A percentile compares a stretch with the other conserved stretches of the same genome.
These are phyloP conservation scores for Xanthoconium separans DNA, from an alignment of 1,284 basidiomycete species.

Conservation along the genomic window DNA sequence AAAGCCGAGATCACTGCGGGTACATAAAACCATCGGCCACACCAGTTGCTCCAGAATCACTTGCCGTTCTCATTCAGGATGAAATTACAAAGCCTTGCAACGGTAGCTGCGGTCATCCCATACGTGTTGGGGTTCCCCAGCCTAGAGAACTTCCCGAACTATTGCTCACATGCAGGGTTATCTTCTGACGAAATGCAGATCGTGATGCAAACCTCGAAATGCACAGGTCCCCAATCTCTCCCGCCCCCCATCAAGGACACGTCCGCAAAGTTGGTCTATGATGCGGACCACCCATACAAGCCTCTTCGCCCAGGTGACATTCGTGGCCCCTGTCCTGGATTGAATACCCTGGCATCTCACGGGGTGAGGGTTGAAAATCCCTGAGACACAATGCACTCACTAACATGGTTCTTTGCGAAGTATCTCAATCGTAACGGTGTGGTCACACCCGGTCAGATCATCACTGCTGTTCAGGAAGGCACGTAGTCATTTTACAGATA, in stretches of 20 bases:
- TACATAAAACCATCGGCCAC: too few relatives aligned
- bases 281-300: background rate
- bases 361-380: constrained; percentile 23
- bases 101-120: constrained; percentile 7
- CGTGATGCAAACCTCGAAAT: background rate
- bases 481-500: background rate
- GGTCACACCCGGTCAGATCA: background rate
- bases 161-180: constrained; percentile 21
- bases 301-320: constrained; percentile 21
- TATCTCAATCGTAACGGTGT: background rate
- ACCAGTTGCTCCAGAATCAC: too few relatives aligned
- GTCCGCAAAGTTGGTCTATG: constrained; percentile 24
- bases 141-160: constrained; percentile 16
- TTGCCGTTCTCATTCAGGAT: background rate
- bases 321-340: constrained; percentile 49
- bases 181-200: constrained; percentile 11
- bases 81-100: constrained; percentile 8
- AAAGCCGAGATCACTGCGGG: too few relatives aligned
- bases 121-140: constrained; percentile 8
- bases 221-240: constrained; percentile 21
- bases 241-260: constrained; percentile 22
- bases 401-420: background rate
- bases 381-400: background rate
- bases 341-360: constrained; percentile 46
- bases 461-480: background rate